Evolutionary conservation across 1,284 basidiomycete species (phyloP).

Genomic region (Papiliotrema nemorosa): DNA sequence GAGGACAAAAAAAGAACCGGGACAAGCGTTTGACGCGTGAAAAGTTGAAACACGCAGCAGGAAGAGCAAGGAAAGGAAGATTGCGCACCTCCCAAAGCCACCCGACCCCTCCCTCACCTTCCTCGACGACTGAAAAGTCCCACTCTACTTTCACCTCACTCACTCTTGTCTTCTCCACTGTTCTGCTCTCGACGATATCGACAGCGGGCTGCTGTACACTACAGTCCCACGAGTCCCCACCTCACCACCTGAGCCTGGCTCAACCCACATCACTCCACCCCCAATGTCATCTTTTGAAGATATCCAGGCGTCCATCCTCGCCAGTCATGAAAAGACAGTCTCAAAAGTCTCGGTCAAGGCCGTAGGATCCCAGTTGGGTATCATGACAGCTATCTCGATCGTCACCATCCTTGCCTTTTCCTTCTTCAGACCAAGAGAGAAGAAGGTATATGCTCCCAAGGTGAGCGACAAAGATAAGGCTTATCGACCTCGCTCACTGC

Average conservation of each 20-base stretch:
- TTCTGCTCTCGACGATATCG: too few relatives aligned
- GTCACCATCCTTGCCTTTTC: slow-evolving; percentile 68
- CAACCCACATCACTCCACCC: too few relatives aligned
- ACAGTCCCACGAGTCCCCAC: too few relatives aligned
- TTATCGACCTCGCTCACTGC: background rate
- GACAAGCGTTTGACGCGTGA: too few relatives aligned
- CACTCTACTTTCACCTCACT: background rate
- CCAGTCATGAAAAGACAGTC: slow-evolving; percentile 35
- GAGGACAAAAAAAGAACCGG: too few relatives aligned
- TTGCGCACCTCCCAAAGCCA: too few relatives aligned
- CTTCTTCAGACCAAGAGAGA: slow-evolving; percentile 72
- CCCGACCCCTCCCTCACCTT: too few relatives aligned
- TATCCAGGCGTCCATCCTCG: slow-evolving; percentile 29
- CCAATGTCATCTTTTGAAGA: slow-evolving; percentile 28
- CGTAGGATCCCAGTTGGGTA: slow-evolving; percentile 72
- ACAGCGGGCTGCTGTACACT: too few relatives aligned
- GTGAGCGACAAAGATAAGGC: slow-evolving; percentile 51
- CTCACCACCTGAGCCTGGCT: too few relatives aligned
- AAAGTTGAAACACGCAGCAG: background rate
- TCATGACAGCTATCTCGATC: slow-evolving; percentile 67
- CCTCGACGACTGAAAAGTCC: too few relatives aligned
- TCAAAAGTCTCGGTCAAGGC: slow-evolving; percentile 59
- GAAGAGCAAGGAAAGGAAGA: background rate
- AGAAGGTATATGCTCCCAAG: slow-evolving; percentile 52
- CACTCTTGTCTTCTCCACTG: background rate